Evolutionary conservation across 1,139 yeast genomes (phyloP).

Genomic region (Geotrichum histeridarum): DNA sequence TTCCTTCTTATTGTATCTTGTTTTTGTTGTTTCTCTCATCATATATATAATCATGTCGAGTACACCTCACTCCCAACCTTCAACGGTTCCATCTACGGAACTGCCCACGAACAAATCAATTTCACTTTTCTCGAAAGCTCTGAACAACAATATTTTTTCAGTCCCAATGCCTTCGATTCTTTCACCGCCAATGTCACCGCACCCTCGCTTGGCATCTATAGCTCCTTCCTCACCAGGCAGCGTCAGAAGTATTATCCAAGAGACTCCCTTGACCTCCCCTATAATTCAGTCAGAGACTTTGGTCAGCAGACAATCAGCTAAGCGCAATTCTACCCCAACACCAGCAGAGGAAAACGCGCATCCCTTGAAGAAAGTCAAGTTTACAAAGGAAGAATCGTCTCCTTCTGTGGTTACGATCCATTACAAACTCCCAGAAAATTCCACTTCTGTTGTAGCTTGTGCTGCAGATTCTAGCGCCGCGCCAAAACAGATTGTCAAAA

Average conservation of each 20-base stretch:
- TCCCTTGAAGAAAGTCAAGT: no score
- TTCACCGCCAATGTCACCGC: conserved; percentile 16
- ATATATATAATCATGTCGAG: background rate
- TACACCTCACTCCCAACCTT: background rate
- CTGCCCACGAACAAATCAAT: background rate
- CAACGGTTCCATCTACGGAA: background rate
- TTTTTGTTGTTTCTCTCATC: background rate
- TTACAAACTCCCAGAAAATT: no score
- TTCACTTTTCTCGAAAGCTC: background rate
- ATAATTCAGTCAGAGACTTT: no score
- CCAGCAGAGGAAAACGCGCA: no score
- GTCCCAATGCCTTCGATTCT: background rate
- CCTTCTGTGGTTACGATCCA: no score
- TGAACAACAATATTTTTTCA: background rate
- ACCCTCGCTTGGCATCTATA: conserved; percentile 1
- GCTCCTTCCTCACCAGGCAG: background rate
- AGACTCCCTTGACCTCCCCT: background rate
- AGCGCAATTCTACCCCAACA: no score
- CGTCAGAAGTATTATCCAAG: background rate
- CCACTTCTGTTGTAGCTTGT: no score
- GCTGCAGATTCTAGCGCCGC: no score
- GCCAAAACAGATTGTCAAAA: no score
- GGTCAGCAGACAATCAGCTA: no score
- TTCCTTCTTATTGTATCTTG: background rate
- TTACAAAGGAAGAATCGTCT: no score